Evolutionary conservation across 805 yeast species (phyloP).

Genomic region (Starmerella roubikii): DNA sequence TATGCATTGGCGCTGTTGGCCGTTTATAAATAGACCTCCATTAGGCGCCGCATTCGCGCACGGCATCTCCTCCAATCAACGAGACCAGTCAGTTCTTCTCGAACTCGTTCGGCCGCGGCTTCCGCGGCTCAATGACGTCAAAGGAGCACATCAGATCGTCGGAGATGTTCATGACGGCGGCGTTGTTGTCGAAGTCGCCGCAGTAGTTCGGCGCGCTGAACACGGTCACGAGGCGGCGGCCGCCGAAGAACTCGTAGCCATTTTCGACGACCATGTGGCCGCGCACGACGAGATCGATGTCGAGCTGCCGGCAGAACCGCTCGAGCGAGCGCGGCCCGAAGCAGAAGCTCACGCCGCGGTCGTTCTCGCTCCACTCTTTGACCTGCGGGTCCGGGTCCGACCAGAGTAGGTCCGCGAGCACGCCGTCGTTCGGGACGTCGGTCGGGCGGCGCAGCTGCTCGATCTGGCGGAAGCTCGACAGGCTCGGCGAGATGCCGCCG

Average conservation of each 20-base stretch:
- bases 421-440: constrained; percentile 70
- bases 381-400: constrained; percentile 72
- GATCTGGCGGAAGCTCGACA: constrained; percentile 58
- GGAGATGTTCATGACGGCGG: constrained; percentile 93
- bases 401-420: constrained; percentile 66
- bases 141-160: constrained; percentile 85
- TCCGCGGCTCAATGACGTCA: constrained; percentile 71
- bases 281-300: constrained; percentile 66
- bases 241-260: constrained; percentile 64
- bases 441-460: constrained; percentile 64
- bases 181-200: constrained; percentile 83
- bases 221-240: constrained; percentile 54
- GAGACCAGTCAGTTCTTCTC: too few relatives aligned
- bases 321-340: constrained; percentile 66
- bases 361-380: constrained; percentile 79
- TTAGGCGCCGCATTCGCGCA: too few relatives aligned
- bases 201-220: constrained; percentile 68
- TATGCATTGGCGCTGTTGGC: too few relatives aligned
- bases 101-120: background rate
- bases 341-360: constrained; percentile 70
- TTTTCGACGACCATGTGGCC: constrained; percentile 85
- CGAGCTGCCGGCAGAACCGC: constrained; percentile 55
- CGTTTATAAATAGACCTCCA: too few relatives aligned
- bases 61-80: too few relatives aligned
- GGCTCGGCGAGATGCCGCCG: constrained; percentile 69